Conservation (phyloP, 805 yeast species). For the Ogataea trehaloabstinens region DNA sequence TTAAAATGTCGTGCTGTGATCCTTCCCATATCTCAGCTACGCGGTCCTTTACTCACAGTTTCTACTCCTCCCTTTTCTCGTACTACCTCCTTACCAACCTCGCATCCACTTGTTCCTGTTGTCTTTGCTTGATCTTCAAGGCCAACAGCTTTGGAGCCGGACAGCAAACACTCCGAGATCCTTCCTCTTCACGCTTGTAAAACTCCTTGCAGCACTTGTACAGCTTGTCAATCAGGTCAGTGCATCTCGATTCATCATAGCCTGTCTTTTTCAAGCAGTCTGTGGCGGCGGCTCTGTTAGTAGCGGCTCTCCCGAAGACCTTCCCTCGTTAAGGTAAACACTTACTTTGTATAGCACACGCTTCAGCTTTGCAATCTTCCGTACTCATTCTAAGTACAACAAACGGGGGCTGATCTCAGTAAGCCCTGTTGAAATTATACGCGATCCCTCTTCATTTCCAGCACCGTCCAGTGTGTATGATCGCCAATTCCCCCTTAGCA, state of each 20-base stretch:
- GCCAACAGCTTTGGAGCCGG: conserved; percentile 65
- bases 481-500: too few species aligned
- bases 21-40: conserved; percentile 44
- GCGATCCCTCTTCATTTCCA: too few species aligned
- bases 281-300: conserved; percentile 14
- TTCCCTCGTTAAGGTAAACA: conserved; percentile 5
- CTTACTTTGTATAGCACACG: conserved; percentile 77
- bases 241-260: conserved; percentile 75
- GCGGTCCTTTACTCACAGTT: conserved; percentile 76
- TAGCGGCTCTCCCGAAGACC: background rate
- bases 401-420: too few species aligned
- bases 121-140: conserved; percentile 65
- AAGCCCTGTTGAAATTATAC: too few species aligned
- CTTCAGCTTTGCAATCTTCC: conserved; percentile 70
- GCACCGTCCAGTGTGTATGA: too few species aligned
- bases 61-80: background rate
- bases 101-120: conserved; percentile 58
- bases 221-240: conserved; percentile 61
- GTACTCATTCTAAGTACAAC: too few species aligned
- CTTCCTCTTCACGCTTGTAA: conserved; percentile 58
- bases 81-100: conserved; percentile 27
- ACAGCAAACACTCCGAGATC: conserved; percentile 70
- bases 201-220: conserved; percentile 73
- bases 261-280: conserved; percentile 63
- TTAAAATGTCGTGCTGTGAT: conserved; percentile 51